Percentiles rank a stretch among this genome's conserved stretches.
These are phyloP conservation scores for Thielaviopsis ethacetica DNA, from an alignment of 2,329 filamentous ascomycete genomes.

Conservation along the genomic window DNA sequence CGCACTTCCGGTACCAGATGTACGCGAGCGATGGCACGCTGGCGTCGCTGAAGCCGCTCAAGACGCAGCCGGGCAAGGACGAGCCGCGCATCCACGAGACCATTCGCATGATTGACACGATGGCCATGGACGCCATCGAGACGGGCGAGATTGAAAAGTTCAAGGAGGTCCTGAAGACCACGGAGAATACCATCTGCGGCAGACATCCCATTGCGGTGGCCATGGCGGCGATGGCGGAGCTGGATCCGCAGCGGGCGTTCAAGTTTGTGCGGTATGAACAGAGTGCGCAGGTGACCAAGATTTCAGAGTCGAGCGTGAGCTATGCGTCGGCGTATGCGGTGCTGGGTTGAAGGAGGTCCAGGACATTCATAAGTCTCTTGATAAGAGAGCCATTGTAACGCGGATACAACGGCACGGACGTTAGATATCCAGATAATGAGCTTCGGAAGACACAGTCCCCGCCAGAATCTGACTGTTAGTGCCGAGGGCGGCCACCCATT, in stretches of 20 bases:
- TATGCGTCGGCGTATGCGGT: slow-evolving; percentile 80
- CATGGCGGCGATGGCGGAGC: slow-evolving; percentile 69
- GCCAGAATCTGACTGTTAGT: background rate
- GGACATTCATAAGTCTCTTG: no score
- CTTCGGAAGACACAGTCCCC: no score
- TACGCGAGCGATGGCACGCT: slow-evolving; percentile 38
- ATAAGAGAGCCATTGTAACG: no score
- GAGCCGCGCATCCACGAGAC: slow-evolving; percentile 59
- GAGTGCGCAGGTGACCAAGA: slow-evolving; percentile 54
- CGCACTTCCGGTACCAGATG: slow-evolving; percentile 66
- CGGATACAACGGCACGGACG: no score
- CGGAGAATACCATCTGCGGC: slow-evolving; percentile 85
- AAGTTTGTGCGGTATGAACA: slow-evolving; percentile 75
- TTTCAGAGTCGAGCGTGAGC: slow-evolving; percentile 73
- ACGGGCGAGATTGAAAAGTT: slow-evolving; percentile 58
- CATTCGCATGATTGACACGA: slow-evolving; percentile 62
- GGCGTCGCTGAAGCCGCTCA: slow-evolving; percentile 25
- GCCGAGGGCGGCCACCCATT: no score
- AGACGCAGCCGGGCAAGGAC: background rate
- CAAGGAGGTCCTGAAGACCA: slow-evolving; percentile 48
- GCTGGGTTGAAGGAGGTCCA: background rate
- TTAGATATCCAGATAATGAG: no score
- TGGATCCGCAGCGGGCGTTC: slow-evolving; percentile 42
- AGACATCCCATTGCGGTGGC: slow-evolving; percentile 85
- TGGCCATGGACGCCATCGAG: slow-evolving; percentile 73